Conservation (phyloP, 2,329 filamentous ascomycete genomes). For the Fusarium sp. region DNA sequence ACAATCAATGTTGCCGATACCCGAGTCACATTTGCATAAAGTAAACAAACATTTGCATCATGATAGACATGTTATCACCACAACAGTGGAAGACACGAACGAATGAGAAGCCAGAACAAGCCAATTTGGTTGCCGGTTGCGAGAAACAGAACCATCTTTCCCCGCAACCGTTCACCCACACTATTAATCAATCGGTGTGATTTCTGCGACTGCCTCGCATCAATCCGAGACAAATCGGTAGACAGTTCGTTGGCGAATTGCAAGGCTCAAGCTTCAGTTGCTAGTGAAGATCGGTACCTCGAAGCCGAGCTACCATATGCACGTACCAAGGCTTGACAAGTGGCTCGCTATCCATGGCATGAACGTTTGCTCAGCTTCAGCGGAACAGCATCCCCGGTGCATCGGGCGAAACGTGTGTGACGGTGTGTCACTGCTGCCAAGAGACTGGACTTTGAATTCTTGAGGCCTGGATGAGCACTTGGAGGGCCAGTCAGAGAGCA, state of each 20-base stretch:
- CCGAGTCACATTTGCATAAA: conserved; percentile 20
- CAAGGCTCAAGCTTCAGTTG: not conserved
- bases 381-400: conserved; percentile 37
- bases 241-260: conserved; percentile 12
- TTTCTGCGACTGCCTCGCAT: conserved; percentile 24
- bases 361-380: conserved; percentile 19
- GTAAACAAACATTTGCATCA: conserved; percentile 41
- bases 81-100: conserved; percentile 17
- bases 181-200: conserved; percentile 33
- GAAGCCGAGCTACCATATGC: conserved; percentile 16
- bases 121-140: conserved; percentile 12
- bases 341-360: conserved; percentile 22
- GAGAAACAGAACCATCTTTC: conserved; percentile 25
- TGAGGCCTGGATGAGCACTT: conserved; percentile 11
- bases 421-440: conserved; percentile 40
- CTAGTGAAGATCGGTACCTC: conserved; percentile 9
- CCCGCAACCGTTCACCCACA: conserved; percentile 40
- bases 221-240: conserved; percentile 5
- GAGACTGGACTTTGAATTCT: conserved; percentile 24
- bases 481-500: conserved; percentile 41
- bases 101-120: conserved; percentile 33
- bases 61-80: conserved; percentile 31
- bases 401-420: conserved; percentile 26
- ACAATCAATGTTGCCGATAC: conserved; percentile 15
- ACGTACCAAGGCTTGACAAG: conserved; percentile 18